Evolutionary conservation across 2,329 filamentous ascomycete species (phyloP), one percentile per base, ranked within the genome.

Genomic region (Penicillium thymicola): DNA sequence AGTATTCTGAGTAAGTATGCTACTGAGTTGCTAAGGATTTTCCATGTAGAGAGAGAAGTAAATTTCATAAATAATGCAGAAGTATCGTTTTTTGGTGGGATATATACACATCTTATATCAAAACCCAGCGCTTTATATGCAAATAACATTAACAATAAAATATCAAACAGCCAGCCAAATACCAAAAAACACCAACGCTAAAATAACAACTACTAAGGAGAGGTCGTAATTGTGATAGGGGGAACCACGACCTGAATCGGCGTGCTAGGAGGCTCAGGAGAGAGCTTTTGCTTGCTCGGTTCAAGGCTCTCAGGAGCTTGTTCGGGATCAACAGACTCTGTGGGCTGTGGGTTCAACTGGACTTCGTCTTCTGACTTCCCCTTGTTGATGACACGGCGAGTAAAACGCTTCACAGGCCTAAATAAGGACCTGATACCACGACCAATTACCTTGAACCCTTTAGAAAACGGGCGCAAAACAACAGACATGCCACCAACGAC

Each of bases 401-500:
- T 55, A 28, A 68, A 59, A 9, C 71, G 70, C 23, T 61, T 61
- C 5, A 70, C 30, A 5, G 68, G 65, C 8, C 51, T 65, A 38
- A 64, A 62, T 16, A 65, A 54, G 25, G 65, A 58, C 48, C 63
- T 65, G 13, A 64, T 63, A 3, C 65, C 63, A 46, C 65, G 68
- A 14, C 62, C 62, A 30, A 77, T 41, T 27, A 68, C 54, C 4
- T 60, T 61, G 44, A 72, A 54, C 2, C 42, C 70, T 43, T 69
- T 74, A 41, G 61, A 58, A 23, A 78, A 41, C 3, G 78, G 78
- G 16, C 66, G 65, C 40, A 88, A 67, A 53, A 81, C 78, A 40
- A 81, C 72, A 2, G 82, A 79, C 40, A 89, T 74, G 55, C 83
- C 71, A 42, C 76, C 77, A 47, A 80, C 72, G 43, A 89, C 69